phyloP scores from a whole-genome alignment of 176 grass and related monocot genomes.

The Carex kokanica region DNA sequence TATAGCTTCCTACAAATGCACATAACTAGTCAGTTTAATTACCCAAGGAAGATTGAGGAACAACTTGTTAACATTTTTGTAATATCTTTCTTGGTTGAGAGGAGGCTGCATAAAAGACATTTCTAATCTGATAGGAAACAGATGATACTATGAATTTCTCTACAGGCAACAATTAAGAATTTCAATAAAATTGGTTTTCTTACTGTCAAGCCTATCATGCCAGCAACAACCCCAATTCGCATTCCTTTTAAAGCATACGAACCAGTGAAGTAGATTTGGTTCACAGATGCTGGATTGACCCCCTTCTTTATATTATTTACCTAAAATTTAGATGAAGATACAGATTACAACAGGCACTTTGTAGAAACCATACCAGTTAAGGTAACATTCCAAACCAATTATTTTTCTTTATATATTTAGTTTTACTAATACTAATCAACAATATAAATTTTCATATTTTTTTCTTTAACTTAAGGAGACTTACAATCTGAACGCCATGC shows the following conservation, averaged over 20 bases:
- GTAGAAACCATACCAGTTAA: background rate
- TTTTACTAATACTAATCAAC: background rate
- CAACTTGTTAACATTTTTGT: background rate
- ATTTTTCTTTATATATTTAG: background rate
- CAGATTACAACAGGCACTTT: background rate
- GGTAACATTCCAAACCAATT: background rate
- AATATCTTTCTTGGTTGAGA: background rate
- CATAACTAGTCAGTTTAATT: background rate
- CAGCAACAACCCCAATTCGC: conserved; percentile 65
- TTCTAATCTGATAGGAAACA: background rate
- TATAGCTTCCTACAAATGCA: conserved; percentile 66
- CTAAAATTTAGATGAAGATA: conserved; percentile 30
- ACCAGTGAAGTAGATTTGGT: conserved; percentile 74
- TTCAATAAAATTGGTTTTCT: conserved; percentile 6
- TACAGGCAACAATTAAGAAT: background rate
- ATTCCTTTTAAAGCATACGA: conserved; percentile 76
- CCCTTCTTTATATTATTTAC: conserved; percentile 71
- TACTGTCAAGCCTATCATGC: conserved; percentile 85
- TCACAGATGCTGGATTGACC: conserved; percentile 73
- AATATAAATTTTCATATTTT: background rate
- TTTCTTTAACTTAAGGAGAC: conserved; percentile 26
- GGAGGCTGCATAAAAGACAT: background rate
- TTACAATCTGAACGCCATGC: conserved; percentile 95
- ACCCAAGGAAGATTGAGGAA: background rate
- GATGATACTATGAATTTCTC: background rate